A percentile compares a stretch with the other conserved stretches of the same genome.
Conservation (phyloP, 192 early-diverging fungal species). For the Gryganskiella cystojenkinii region DNA sequence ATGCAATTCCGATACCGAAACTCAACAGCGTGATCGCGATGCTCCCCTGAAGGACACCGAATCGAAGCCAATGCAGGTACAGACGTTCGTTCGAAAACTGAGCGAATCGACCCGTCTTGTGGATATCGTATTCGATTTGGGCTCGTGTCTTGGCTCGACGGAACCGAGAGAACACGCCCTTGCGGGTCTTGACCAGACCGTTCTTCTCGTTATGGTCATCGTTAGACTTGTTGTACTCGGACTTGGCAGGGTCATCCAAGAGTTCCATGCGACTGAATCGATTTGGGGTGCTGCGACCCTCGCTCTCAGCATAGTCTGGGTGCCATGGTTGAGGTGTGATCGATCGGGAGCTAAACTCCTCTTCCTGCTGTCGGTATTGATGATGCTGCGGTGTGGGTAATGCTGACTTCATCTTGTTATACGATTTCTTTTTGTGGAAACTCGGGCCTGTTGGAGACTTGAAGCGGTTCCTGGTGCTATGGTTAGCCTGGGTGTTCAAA, state of each 20-base stretch:
- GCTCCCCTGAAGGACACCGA: slow-evolving; percentile 33
- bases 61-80: slow-evolving; percentile 46
- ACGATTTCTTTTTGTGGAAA: not conserved
- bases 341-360: slow-evolving; percentile 9
- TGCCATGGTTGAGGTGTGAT: slow-evolving; percentile 47
- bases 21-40: slow-evolving; percentile 35
- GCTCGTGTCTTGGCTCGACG: slow-evolving; percentile 8
- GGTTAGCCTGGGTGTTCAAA: not conserved
- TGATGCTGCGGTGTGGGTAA: not conserved
- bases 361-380: not conserved
- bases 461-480: not conserved
- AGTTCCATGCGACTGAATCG: slow-evolving; percentile 19
- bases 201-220: not conserved
- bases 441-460: not conserved
- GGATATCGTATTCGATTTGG: slow-evolving; percentile 9
- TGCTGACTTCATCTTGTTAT: not conserved
- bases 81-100: slow-evolving; percentile 53
- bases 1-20: slow-evolving; percentile 20
- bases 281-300: not conserved
- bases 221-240: not conserved
- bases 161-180: slow-evolving; percentile 20
- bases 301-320: slow-evolving; percentile 18
- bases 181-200: slow-evolving; percentile 19
- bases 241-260: not conserved
- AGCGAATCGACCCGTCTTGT: slow-evolving; percentile 22